Conservation (phyloP, 2,329 filamentous ascomycete species). For the Diaporthe sp. region DNA sequence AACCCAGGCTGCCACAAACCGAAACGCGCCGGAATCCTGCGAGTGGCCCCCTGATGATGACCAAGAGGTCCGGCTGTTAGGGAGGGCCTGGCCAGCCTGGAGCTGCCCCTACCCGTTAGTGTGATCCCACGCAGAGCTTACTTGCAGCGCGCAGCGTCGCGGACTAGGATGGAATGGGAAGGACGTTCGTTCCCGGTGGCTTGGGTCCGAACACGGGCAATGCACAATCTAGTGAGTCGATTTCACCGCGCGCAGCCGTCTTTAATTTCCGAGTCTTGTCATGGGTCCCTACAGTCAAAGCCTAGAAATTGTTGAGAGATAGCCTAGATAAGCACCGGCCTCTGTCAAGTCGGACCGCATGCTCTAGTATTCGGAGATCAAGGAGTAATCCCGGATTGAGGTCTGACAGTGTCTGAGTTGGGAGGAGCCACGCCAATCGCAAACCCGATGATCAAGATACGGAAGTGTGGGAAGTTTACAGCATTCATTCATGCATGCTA, state of each 20-base stretch:
- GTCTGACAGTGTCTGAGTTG: neutral
- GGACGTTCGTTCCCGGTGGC: slow-evolving; percentile 16
- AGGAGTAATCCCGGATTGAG: neutral
- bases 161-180: slow-evolving; percentile 28
- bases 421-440: neutral
- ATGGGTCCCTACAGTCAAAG: neutral
- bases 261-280: neutral
- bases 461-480: no score
- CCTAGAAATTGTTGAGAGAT: neutral
- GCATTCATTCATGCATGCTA: neutral
- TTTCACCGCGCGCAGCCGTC: neutral
- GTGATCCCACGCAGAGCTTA: slow-evolving; percentile 7
- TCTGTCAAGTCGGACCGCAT: neutral
- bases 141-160: slow-evolving; percentile 10
- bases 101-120: slow-evolving; percentile 15
- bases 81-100: neutral
- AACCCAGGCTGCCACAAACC: neutral
- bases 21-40: slow-evolving; percentile 21
- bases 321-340: neutral
- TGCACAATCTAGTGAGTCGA: neutral
- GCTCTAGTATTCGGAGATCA: no score
- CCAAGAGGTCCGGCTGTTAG: neutral
- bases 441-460: neutral
- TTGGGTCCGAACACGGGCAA: slow-evolving; percentile 16
- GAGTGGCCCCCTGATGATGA: slow-evolving; percentile 12